Conservation (phyloP, 306 rosid species). For the Lathyrus sativus region DNA sequence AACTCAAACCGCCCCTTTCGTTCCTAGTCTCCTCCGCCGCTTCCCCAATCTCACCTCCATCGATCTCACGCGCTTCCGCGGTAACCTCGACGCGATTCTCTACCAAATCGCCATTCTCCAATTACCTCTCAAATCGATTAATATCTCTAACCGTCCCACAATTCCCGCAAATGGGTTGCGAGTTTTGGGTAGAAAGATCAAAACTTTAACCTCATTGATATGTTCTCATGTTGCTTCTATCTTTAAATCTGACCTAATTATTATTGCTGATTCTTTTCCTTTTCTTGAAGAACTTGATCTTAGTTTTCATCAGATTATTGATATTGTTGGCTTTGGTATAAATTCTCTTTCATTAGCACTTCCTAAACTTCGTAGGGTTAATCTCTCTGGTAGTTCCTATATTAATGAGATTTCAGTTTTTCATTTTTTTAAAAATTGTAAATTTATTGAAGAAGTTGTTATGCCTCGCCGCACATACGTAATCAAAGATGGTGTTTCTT, state of each 20-base stretch:
- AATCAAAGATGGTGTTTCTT: background rate
- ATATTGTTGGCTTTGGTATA: conserved; percentile 40
- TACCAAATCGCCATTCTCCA: conserved; percentile 41
- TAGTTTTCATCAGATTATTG: background rate
- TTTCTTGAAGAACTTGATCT: conserved; percentile 57
- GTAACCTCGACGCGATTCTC: conserved; percentile 48
- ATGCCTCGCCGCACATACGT: background rate
- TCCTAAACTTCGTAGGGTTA: background rate
- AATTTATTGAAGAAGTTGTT: background rate
- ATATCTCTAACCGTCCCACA: conserved; percentile 1
- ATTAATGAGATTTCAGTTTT: background rate
- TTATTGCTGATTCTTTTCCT: conserved; percentile 50
- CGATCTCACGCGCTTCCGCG: conserved; percentile 37
- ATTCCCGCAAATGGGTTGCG: conserved; percentile 49
- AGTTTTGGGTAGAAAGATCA: conserved; percentile 29
- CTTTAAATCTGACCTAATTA: conserved; percentile 30
- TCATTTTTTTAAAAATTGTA: background rate
- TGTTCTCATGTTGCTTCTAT: conserved; percentile 44
- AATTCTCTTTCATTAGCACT: background rate
- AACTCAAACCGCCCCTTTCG: conserved; percentile 27
- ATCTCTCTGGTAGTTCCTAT: background rate
- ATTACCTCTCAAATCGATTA: conserved; percentile 45
- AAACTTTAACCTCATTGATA: conserved; percentile 41
- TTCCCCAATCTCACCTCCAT: conserved; percentile 39
- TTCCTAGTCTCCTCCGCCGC: conserved; percentile 35